Percentiles rank a stretch among this genome's conserved stretches.
Conservation (phyloP, 805 yeast species). For the Metschnikowia bowlesiae region DNA sequence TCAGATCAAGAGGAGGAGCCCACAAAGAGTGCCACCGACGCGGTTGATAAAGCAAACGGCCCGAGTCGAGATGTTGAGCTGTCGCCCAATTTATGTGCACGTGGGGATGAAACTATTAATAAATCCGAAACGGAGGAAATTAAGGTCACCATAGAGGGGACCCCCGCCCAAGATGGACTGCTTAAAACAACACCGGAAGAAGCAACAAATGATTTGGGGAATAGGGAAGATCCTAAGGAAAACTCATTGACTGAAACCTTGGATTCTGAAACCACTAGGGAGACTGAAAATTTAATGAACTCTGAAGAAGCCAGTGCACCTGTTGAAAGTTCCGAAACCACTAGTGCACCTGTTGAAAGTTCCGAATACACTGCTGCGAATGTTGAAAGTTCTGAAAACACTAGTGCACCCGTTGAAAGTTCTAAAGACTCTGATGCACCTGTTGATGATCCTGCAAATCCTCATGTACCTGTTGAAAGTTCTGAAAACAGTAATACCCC, state of each 20-base stretch:
- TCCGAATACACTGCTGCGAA: background rate
- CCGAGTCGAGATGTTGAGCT: background rate
- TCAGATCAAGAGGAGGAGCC: constrained; percentile 5
- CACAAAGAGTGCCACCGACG: background rate
- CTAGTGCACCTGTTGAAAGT: background rate
- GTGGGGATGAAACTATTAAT: background rate
- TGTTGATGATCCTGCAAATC: background rate
- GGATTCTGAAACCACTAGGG: background rate
- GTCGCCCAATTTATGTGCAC: background rate
- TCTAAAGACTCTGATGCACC: background rate
- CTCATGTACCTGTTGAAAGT: background rate
- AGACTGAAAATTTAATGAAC: background rate
- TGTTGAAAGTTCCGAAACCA: background rate
- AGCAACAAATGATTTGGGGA: background rate
- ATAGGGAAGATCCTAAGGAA: background rate
- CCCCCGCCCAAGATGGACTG: background rate
- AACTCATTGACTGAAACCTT: background rate
- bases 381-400: background rate
- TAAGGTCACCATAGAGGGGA: background rate
- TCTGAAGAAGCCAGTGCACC: background rate
- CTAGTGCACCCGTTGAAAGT: background rate
- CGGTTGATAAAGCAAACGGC: background rate
- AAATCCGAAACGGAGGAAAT: background rate
- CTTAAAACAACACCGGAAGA: background rate
- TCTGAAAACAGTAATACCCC: background rate